Evolutionary conservation across 164 flowering plant genomes (phyloP).

Genomic region (Umbilicus rupestris): DNA sequence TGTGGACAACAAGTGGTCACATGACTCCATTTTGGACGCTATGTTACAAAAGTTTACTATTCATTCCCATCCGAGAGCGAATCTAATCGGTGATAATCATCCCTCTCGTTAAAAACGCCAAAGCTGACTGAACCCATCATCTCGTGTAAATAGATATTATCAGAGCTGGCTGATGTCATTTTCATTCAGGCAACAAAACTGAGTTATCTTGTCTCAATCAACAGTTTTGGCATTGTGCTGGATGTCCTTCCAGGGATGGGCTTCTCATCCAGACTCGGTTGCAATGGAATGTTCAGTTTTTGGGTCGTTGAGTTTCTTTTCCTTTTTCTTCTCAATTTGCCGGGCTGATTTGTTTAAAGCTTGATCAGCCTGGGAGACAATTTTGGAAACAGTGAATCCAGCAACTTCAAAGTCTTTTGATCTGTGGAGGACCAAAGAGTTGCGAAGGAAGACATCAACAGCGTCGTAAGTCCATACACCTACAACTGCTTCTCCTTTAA

Average conservation of each 20-base stretch:
- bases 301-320: slow-evolving; percentile 22
- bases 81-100: too few relatives aligned
- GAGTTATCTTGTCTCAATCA: not conserved
- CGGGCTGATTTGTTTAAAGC: slow-evolving; percentile 30
- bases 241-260: not conserved
- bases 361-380: slow-evolving; percentile 76
- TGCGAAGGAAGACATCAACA: slow-evolving; percentile 54
- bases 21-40: too few relatives aligned
- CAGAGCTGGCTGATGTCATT: not conserved
- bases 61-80: too few relatives aligned
- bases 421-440: slow-evolving; percentile 55
- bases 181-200: not conserved
- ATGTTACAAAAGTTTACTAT: too few relatives aligned
- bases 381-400: slow-evolving; percentile 78
- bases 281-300: slow-evolving; percentile 12
- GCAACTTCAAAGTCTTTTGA: slow-evolving; percentile 55
- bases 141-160: not conserved
- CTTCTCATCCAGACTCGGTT: not conserved
- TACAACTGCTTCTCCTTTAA: slow-evolving; percentile 74
- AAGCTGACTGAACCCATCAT: not conserved
- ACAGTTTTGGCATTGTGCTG: not conserved
- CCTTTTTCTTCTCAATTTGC: slow-evolving; percentile 22
- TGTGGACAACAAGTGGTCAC: too few relatives aligned
- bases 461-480: slow-evolving; percentile 94
- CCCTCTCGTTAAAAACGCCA: too few relatives aligned